Conservation (phyloP, 176 grass and related monocot genomes). For the Oryza australiensis region DNA sequence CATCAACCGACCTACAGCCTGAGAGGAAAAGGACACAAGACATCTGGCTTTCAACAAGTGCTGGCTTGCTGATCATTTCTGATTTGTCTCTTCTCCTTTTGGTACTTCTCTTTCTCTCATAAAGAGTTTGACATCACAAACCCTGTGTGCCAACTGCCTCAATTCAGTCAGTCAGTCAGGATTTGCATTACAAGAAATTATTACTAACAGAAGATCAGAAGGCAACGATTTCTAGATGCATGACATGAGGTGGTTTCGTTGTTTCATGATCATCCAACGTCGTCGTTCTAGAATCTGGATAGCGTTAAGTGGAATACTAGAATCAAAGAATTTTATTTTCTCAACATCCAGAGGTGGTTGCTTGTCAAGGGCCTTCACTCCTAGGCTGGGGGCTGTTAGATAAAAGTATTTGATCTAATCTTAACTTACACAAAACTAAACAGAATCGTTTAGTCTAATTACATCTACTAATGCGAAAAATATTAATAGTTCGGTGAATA, state of each 20-base stretch:
- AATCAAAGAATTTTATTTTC: conserved; percentile 41
- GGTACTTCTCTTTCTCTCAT: no score
- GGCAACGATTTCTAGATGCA: neutral
- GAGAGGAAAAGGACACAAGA: neutral
- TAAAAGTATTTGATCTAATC: no score
- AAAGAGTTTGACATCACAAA: neutral
- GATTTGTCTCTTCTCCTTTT: neutral
- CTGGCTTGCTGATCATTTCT: neutral
- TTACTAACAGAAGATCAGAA: neutral
- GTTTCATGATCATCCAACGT: neutral
- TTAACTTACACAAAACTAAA: no score
- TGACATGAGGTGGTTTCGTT: neutral
- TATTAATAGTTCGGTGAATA: no score
- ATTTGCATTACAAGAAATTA: neutral
- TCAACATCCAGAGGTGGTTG: conserved; percentile 15
- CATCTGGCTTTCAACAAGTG: neutral
- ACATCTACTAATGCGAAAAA: no score
- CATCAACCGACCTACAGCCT: neutral
- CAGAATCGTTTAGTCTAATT: no score
- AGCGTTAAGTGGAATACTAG: neutral
- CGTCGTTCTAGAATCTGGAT: neutral
- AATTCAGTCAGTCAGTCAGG: neutral
- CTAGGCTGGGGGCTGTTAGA: no score
- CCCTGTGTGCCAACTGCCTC: neutral
- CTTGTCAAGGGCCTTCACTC: conserved; percentile 43